Evolutionary conservation across 1,139 yeast genomes (phyloP), one percentile per base, ranked within the genome.

Genomic region (Taphrina deformans): DNA sequence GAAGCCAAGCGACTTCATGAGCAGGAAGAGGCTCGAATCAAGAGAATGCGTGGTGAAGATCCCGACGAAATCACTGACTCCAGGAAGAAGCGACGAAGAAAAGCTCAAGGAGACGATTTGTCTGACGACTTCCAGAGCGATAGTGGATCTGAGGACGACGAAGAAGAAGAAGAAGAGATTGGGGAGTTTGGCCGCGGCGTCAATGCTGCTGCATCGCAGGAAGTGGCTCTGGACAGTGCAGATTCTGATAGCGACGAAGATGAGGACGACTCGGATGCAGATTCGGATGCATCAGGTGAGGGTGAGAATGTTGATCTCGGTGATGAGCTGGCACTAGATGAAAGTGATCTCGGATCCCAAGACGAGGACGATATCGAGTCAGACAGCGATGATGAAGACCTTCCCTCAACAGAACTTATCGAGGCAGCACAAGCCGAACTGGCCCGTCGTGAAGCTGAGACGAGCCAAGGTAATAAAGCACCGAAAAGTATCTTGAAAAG

Each of bases 31-130:
- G 95, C 85, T 66, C 82, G 98, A 75, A 74, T 83, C 69, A 85
- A 84, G 69, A 85, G 99, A 78, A 93, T 95, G 99, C 85, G 84
- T 70, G 97, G 96, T 50, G 82, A 83, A 69, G 83, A 79, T 41
- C 89, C 84, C 9, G 96, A 88, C 73, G 95, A 90, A 73, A 82
- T 85, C 71, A 92, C 76, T 53, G 80, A 76, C n/a, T 69, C 59
- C 9, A 26, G 51, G 10, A 41, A 40, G 60, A 41, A 31, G 62
- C n/a, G 45, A 27, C 55, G 45, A 21, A 48, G 66, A 14, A 56
- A 21, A 6, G 69, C 71, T 5, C 66, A 66, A 31, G 70, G 71
- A 3, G 76, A 73, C 45, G 78, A 71, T 29, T 69, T 73, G 61
- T 73, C 79, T 62, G 80, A 76, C 53, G 86, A 82, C 61, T 82